Percentiles rank a stretch among this genome's conserved stretches.
phyloP scores from a whole-genome alignment of 108 stramenopile species.

The Conticribra guillardii region DNA sequence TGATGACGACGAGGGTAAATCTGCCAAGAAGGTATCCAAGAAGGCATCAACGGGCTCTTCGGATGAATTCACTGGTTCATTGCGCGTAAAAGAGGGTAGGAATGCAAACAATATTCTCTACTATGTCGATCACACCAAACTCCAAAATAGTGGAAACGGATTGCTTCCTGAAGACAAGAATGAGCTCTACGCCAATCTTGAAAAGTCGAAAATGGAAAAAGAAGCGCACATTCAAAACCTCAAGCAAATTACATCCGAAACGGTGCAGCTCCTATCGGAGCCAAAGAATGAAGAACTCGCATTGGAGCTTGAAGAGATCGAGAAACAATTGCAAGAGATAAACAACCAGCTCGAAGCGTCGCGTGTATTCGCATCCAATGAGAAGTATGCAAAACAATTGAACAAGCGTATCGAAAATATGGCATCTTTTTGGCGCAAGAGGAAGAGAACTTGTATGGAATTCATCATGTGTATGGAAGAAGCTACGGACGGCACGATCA shows the following conservation, averaged over 20 bases:
- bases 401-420: conserved; percentile 61
- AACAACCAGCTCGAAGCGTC: conserved; percentile 56
- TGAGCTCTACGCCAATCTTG: conserved; percentile 47
- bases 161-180: conserved; percentile 60
- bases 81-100: conserved; percentile 68
- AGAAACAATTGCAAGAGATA: conserved; percentile 45
- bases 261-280: conserved; percentile 63
- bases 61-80: conserved; percentile 60
- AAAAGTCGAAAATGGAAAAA: conserved; percentile 50
- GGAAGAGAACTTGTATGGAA: conserved; percentile 61
- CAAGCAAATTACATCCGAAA: conserved; percentile 36
- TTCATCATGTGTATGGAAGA: conserved; percentile 50
- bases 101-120: conserved; percentile 68
- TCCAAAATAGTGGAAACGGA: conserved; percentile 60
- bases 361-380: conserved; percentile 52
- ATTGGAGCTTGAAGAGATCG: conserved; percentile 40
- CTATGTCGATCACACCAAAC: conserved; percentile 74
- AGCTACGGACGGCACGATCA: conserved; percentile 46
- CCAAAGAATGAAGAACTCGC: conserved; percentile 76
- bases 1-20: conserved; percentile 50
- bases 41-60: conserved; percentile 23
- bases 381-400: conserved; percentile 62
- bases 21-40: conserved; percentile 20
- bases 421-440: conserved; percentile 72
- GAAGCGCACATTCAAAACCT: conserved; percentile 32